Percentiles rank a stretch among this genome's conserved stretches.
Evolutionary conservation across 805 yeast genomes (phyloP).

Genomic region (Komagataella kurtzmanii): DNA sequence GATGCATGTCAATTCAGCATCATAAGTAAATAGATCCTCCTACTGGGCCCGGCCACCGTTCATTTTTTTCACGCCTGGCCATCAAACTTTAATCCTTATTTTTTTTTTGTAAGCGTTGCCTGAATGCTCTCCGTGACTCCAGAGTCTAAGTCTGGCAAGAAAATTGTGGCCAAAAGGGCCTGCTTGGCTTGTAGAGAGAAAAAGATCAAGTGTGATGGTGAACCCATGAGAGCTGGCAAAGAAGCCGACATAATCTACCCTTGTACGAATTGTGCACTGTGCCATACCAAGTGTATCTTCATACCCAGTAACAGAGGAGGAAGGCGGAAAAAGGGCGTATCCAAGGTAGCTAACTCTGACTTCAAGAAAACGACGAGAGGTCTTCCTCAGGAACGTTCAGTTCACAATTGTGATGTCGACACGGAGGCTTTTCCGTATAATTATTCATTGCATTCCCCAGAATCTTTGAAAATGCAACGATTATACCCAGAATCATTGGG

Average conservation of each 20-base stretch:
- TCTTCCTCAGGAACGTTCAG: not conserved
- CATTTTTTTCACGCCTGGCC: not conserved
- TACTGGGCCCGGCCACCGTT: not conserved
- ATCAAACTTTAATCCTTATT: not conserved
- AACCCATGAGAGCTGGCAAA: conserved; percentile 15
- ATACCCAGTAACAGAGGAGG: conserved; percentile 49
- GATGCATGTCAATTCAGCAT: not conserved
- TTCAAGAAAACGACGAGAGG: not conserved
- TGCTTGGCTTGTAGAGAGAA: conserved; percentile 53
- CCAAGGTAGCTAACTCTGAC: not conserved
- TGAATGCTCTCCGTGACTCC: not conserved
- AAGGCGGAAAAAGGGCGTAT: conserved; percentile 21
- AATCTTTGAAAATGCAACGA: not conserved
- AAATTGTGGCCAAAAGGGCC: conserved; percentile 42
- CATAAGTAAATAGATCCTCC: not conserved
- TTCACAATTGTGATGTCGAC: not conserved
- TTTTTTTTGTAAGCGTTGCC: not conserved
- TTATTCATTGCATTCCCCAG: not conserved
- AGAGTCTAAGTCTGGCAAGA: not conserved
- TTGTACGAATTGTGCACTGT: conserved; percentile 36
- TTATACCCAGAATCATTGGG: not conserved
- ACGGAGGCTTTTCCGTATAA: not conserved
- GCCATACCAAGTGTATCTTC: conserved; percentile 37
- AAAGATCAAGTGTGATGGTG: conserved; percentile 58
- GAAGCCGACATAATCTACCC: conserved; percentile 3